These are phyloP conservation scores for Alternaria brassicae DNA, from an alignment of 2,329 filamentous ascomycete species.

Conservation along the genomic window DNA sequence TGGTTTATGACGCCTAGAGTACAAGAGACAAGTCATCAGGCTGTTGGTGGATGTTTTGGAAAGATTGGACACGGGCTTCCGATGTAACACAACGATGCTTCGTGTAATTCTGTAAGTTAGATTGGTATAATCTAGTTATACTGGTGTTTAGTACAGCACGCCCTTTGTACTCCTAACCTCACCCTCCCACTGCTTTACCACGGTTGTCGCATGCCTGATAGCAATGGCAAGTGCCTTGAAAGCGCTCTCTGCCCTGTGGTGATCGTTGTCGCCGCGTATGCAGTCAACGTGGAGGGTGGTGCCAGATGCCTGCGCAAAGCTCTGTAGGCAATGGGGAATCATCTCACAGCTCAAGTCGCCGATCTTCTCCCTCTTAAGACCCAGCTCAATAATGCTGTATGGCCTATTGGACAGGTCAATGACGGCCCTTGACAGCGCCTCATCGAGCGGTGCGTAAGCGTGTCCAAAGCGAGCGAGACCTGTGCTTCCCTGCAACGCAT, in stretches of 20 bases:
- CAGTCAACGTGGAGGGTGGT: slow-evolving; percentile 97
- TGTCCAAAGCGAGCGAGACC: slow-evolving; percentile 90
- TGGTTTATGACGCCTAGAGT: background rate
- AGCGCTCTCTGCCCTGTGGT: slow-evolving; percentile 93
- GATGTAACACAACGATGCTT: background rate
- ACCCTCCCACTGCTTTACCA: slow-evolving; percentile 80
- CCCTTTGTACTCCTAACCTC: slow-evolving; percentile 98
- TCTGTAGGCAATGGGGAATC: slow-evolving; percentile 94
- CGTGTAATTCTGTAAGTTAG: background rate
- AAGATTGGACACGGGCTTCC: background rate
- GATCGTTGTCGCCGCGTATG: slow-evolving; percentile 88
- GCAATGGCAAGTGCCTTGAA: slow-evolving; percentile 97
- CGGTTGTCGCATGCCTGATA: slow-evolving; percentile 75
- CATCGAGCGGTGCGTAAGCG: slow-evolving; percentile 92
- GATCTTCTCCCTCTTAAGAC: slow-evolving; percentile 88
- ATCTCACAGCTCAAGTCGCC: slow-evolving; percentile 90
- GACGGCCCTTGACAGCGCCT: slow-evolving; percentile 90
- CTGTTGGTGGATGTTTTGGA: background rate
- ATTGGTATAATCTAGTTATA: background rate
- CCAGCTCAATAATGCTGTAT: slow-evolving; percentile 82
- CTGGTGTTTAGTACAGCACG: slow-evolving; percentile 65
- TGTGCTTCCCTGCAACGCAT: slow-evolving; percentile 76
- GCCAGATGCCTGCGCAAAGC: slow-evolving; percentile 88
- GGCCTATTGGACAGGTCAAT: slow-evolving; percentile 95
- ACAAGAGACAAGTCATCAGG: background rate